Evolutionary conservation across 192 early-diverging fungal species (phyloP).

Genomic region (Mortierella alpina): DNA sequence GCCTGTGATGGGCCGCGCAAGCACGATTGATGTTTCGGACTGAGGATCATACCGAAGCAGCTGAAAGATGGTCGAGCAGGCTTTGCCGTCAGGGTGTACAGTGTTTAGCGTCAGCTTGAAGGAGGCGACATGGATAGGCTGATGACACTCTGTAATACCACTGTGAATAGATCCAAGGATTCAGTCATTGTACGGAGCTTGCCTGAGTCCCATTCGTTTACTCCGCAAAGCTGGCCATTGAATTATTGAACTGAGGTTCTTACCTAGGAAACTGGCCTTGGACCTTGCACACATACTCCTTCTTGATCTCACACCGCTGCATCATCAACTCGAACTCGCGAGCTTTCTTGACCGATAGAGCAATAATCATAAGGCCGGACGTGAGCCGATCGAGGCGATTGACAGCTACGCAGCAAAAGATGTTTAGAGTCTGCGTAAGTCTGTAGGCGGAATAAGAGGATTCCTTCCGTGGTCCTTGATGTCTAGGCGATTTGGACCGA

Average conservation of each 20-base stretch:
- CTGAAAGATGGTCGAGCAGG: slow-evolving; percentile 83
- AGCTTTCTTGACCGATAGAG: slow-evolving; percentile 66
- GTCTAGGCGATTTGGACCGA: background rate
- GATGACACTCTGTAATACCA: slow-evolving; percentile 69
- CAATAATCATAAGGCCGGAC: slow-evolving; percentile 90
- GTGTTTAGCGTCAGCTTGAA: slow-evolving; percentile 91
- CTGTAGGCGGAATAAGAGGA: background rate
- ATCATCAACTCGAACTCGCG: slow-evolving; percentile 74
- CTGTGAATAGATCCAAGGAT: slow-evolving; percentile 40
- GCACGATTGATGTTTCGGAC: slow-evolving; percentile 73
- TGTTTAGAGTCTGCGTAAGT: background rate
- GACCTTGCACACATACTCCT: slow-evolving; percentile 92
- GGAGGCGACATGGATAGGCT: slow-evolving; percentile 87
- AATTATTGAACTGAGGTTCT: background rate
- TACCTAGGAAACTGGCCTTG: slow-evolving; percentile 87
- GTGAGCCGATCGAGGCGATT: slow-evolving; percentile 96
- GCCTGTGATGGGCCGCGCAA: slow-evolving; percentile 88
- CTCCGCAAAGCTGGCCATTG: background rate
- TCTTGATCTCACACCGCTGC: slow-evolving; percentile 73
- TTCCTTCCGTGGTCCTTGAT: background rate
- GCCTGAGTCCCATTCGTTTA: background rate
- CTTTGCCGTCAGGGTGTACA: slow-evolving; percentile 86
- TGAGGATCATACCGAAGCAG: slow-evolving; percentile 69
- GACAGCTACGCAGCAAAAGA: slow-evolving; percentile 64
- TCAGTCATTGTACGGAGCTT: background rate